These are phyloP conservation scores for Suhomyces yuchorum DNA, from an alignment of 1,139 yeast genomes.

Conservation along the genomic window DNA sequence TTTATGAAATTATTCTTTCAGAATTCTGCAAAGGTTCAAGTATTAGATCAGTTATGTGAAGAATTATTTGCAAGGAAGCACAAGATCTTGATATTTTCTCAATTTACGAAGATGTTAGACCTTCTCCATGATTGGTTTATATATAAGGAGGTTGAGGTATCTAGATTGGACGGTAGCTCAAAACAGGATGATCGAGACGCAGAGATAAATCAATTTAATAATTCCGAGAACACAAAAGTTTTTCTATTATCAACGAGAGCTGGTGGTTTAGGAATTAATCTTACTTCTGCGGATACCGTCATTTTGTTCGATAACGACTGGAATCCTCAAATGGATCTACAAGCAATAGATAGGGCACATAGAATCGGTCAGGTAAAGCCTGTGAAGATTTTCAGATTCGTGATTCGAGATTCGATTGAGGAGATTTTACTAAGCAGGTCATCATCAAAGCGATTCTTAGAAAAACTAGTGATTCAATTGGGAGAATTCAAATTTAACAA, in stretches of 20 bases:
- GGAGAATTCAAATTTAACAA: slow-evolving; percentile 70
- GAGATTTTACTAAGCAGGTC: slow-evolving; percentile 78
- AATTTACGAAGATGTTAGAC: slow-evolving; percentile 79
- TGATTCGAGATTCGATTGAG: slow-evolving; percentile 78
- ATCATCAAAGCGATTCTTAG: slow-evolving; percentile 75
- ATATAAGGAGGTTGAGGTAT: slow-evolving; percentile 36
- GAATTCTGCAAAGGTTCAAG: slow-evolving; percentile 71
- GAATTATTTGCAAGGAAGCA: slow-evolving; percentile 53
- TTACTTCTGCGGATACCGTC: slow-evolving; percentile 87
- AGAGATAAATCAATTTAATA: slow-evolving; percentile 58
- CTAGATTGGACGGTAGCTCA: slow-evolving; percentile 79
- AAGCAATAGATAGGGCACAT: slow-evolving; percentile 95
- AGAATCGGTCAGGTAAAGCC: slow-evolving; percentile 89
- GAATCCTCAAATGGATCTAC: slow-evolving; percentile 96
- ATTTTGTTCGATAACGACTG: slow-evolving; percentile 90
- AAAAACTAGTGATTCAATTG: slow-evolving; percentile 78
- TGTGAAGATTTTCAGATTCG: slow-evolving; percentile 75
- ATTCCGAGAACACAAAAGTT: slow-evolving; percentile 36
- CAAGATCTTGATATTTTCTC: slow-evolving; percentile 78
- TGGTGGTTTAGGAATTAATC: slow-evolving; percentile 90
- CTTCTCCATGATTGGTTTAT: slow-evolving; percentile 67
- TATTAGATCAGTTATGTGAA: slow-evolving; percentile 64
- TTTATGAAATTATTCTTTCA: slow-evolving; percentile 39
- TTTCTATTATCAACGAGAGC: slow-evolving; percentile 88
- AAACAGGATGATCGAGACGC: slow-evolving; percentile 65